Percentiles rank a stretch among this genome's conserved stretches.
phyloP scores from a whole-genome alignment of 2,329 filamentous ascomycete species.

The Fusarium brevicatenulatum region DNA sequence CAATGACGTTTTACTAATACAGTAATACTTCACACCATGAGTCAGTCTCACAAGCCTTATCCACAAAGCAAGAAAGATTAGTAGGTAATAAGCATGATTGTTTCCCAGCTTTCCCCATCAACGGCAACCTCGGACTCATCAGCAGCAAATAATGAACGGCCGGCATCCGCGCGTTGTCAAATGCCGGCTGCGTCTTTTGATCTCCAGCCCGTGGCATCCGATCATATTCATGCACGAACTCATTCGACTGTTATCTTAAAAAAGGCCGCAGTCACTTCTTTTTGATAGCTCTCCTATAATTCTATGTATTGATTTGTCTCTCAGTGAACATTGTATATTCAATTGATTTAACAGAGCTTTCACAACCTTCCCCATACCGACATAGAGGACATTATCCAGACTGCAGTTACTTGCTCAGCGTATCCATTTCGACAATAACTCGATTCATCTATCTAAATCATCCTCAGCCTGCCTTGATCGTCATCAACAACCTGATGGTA shows the following conservation, averaged over 20 bases:
- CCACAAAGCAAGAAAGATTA: not conserved
- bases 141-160: slow-evolving; percentile 3
- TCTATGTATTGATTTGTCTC: not conserved
- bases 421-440: not conserved
- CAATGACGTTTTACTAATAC: slow-evolving; percentile 26
- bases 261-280: slow-evolving; percentile 4
- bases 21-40: not conserved
- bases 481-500: slow-evolving; percentile 13
- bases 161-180: slow-evolving; percentile 17
- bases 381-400: not conserved
- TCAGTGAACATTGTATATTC: not conserved
- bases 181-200: slow-evolving; percentile 22
- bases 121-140: slow-evolving; percentile 35
- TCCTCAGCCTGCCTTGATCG: not conserved
- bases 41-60: not conserved
- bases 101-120: not conserved
- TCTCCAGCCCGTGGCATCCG: slow-evolving; percentile 37
- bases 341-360: not conserved
- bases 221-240: slow-evolving; percentile 17
- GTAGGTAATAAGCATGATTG: slow-evolving; percentile 15
- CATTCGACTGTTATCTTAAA: slow-evolving; percentile 22
- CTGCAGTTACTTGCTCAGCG: not conserved
- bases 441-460: not conserved
- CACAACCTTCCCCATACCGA: not conserved
- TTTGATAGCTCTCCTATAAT: not conserved